Percentiles rank a stretch among this genome's conserved stretches.
These are phyloP conservation scores for Leccinellum albellum DNA, from an alignment of 768 basidiomycete genomes.

Conservation along the genomic window DNA sequence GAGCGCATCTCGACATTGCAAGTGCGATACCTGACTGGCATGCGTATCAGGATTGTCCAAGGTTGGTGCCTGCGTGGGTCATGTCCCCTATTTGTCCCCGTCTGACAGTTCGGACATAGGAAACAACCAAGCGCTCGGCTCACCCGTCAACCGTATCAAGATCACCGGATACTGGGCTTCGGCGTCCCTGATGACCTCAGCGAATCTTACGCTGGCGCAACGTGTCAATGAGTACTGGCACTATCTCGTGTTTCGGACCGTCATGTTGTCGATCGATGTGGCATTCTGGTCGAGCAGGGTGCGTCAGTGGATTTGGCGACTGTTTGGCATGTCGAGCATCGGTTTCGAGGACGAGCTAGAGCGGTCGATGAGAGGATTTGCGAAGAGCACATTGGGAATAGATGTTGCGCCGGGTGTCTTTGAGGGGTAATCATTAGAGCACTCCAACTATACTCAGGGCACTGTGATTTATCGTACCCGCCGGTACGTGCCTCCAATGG, in stretches of 20 bases:
- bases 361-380: conserved; percentile 65
- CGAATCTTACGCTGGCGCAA: conserved; percentile 38
- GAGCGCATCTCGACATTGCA: conserved; percentile 1
- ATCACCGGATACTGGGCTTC: conserved; percentile 85
- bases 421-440: background rate
- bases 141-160: conserved; percentile 87
- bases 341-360: conserved; percentile 85
- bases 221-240: conserved; percentile 53
- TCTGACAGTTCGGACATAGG: conserved; percentile 31
- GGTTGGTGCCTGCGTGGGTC: conserved; percentile 17
- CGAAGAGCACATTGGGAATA: conserved; percentile 76
- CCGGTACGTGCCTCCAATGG: too few relatives aligned
- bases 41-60: conserved; percentile 34
- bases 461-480: too few relatives aligned
- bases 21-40: background rate
- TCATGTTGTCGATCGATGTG: conserved; percentile 68
- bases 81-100: background rate
- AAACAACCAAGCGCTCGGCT: conserved; percentile 80
- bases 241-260: conserved; percentile 57
- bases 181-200: conserved; percentile 50
- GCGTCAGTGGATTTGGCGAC: conserved; percentile 44
- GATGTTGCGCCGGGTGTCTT: conserved; percentile 52
- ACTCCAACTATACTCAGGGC: too few relatives aligned
- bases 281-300: conserved; percentile 63
- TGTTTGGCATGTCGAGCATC: conserved; percentile 37